Percentiles rank a stretch among this genome's conserved stretches.
Conservation (phyloP, 768 basidiomycete species). For the Hericium alpestre region DNA sequence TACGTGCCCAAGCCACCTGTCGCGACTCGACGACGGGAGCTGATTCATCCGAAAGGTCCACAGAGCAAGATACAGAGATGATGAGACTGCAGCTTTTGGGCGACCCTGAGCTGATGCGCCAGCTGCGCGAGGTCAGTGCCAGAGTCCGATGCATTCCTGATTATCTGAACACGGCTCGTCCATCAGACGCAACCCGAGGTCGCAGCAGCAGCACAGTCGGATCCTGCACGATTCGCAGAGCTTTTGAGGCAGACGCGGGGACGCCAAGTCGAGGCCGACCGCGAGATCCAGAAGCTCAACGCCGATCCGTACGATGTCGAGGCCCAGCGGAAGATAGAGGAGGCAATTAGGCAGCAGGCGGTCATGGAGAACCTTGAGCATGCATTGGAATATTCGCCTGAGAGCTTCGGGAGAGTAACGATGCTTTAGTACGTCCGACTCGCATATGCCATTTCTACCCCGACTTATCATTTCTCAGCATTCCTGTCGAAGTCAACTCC, state of each 20-base stretch:
- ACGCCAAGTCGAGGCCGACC: constrained; percentile 45
- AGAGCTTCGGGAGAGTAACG: constrained; percentile 85
- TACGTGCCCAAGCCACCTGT: constrained; percentile 13
- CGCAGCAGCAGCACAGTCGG: constrained; percentile 53
- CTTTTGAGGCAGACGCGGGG: constrained; percentile 54
- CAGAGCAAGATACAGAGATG: constrained; percentile 80
- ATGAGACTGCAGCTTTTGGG: constrained; percentile 84
- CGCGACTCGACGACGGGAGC: neutral
- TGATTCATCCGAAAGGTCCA: constrained; percentile 31
- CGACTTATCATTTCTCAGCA: constrained; percentile 31
- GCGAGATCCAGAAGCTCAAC: constrained; percentile 59
- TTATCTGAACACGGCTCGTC: neutral
- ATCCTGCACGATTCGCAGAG: constrained; percentile 68
- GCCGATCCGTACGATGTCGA: constrained; percentile 88
- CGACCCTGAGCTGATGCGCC: constrained; percentile 67
- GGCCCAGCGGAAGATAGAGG: constrained; percentile 88
- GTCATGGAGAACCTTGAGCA: constrained; percentile 89
- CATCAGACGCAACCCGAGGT: constrained; percentile 72
- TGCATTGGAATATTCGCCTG: constrained; percentile 88
- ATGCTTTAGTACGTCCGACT: constrained; percentile 81
- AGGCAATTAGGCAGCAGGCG: constrained; percentile 80
- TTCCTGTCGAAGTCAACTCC: constrained; percentile 88
- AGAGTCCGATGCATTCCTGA: neutral
- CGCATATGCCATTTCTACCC: neutral
- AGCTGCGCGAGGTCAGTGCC: constrained; percentile 52